Percentiles rank a stretch among this genome's conserved stretches.
phyloP scores from a whole-genome alignment of 75 land plant genomes.

The Ceratopteris richardii region DNA sequence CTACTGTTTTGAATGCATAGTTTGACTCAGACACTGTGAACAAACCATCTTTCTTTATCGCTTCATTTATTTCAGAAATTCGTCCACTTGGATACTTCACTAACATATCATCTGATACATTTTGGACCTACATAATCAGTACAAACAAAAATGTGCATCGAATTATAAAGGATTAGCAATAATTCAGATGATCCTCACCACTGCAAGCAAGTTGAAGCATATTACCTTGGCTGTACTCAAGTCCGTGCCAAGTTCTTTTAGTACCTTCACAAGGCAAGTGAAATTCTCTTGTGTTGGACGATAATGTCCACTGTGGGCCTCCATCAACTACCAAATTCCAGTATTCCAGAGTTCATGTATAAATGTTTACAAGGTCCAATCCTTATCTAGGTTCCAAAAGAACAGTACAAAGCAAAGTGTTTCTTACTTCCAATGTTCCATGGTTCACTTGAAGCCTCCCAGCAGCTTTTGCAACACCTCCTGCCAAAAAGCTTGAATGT shows the following conservation, averaged over 20 bases:
- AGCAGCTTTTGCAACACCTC: constrained; percentile 88
- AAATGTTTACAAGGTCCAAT: no score
- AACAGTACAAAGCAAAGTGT: no score
- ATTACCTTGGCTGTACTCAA: constrained; percentile 50
- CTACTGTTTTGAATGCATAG: no score
- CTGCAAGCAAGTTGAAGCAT: no score
- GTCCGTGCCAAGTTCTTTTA: constrained; percentile 56
- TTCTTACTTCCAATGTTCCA: constrained; percentile 72
- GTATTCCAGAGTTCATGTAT: no score
- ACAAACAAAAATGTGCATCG: not conserved
- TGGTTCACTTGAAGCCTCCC: constrained; percentile 66
- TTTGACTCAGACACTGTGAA: no score
- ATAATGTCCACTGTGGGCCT: constrained; percentile 87
- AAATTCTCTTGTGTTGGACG: constrained; percentile 60
- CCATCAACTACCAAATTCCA: constrained; percentile 30
- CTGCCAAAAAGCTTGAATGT: constrained; percentile 90
- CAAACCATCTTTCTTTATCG: no score
- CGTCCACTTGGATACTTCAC: no score
- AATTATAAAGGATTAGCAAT: no score
- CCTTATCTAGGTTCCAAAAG: no score
- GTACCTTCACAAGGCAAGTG: constrained; percentile 27
- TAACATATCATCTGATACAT: constrained; percentile 3
- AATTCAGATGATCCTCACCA: no score
- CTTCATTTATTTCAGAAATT: no score
- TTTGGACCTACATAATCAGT: not conserved